Base-by-base conservation (phyloP, 2,329 filamentous ascomycete species). In the Ilyonectria mors-panacis region DNA sequence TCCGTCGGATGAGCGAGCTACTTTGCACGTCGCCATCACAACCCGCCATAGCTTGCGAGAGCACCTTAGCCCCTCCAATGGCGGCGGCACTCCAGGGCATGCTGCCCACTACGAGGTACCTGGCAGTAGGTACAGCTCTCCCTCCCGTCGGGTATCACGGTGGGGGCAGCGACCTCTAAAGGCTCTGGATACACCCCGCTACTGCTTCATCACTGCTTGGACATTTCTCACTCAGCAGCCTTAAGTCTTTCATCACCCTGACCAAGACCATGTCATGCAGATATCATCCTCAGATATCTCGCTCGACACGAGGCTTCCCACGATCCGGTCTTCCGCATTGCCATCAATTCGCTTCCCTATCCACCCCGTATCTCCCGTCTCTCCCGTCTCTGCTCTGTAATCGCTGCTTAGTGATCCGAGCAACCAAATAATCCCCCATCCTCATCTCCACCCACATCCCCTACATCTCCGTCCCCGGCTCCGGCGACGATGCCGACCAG, bases 201-300 rank as follows among this genome's bases (percentile, higher is more conserved):
- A 23, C 30, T 33, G 30, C 30, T 28, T 12, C 23, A 6, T 58
- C 26, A 13, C 19, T 57, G 55, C 61, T 64, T 59, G 61, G 55
- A 39, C 21, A 59, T 59, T 33, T 37, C 56, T 65, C 62, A 59
- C 56, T 65, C 62, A 65, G 55, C 62, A 59, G 30, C 26, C 42
- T 21, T 30, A 9, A 6, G 9, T 30, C 28, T 51, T 59, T 28
- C 57, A 51, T 59, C 55, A 59, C 21, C 56, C 60, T 65, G 63
- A 65, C 63, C 56, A 65, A 65, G 51, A 19, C 26, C 12, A 23
- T 33, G 12, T 51, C 48, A 42, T 42, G 17, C n/a, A 15, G 15
- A 42, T 33, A 19, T 51, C 28, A 42, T 42, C 39, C n/a, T 17
- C 15, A 42, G 39, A 17, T 8, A 42, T 42, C 39, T n/a, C 17